Conservation (phyloP, 345 rosid genomes). For the Punica granatum region DNA sequence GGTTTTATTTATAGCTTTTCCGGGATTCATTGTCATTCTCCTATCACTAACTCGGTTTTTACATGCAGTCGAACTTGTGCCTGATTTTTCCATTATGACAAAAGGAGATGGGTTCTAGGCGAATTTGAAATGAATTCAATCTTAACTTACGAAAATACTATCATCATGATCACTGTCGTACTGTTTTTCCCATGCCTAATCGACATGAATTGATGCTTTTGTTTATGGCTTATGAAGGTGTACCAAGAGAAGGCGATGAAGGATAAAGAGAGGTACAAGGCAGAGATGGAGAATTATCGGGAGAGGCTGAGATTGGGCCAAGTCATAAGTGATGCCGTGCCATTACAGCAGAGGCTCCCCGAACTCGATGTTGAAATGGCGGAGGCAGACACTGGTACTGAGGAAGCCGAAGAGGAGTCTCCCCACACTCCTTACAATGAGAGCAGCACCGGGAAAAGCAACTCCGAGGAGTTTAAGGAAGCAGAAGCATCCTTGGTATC, state of each 20-base stretch:
- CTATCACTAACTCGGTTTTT: not conserved
- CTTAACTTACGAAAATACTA: not conserved
- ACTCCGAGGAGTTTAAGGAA: not conserved
- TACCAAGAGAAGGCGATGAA: constrained; percentile 72
- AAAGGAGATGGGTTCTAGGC: too few relatives aligned
- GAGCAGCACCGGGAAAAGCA: constrained; percentile 2
- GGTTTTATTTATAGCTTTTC: not conserved
- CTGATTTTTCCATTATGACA: too few relatives aligned
- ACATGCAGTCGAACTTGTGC: too few relatives aligned
- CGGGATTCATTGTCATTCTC: not conserved
- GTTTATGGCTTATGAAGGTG: constrained; percentile 30
- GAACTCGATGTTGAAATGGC: constrained; percentile 19
- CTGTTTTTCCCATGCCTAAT: not conserved
- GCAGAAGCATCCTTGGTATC: not conserved
- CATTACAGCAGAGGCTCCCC: constrained; percentile 63
- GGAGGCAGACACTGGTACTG: constrained; percentile 4
- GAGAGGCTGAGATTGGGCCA: constrained; percentile 56
- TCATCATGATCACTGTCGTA: too few relatives aligned
- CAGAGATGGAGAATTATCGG: constrained; percentile 79
- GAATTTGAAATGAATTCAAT: not conserved
- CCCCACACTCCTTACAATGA: not conserved
- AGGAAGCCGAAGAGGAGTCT: constrained; percentile 7
- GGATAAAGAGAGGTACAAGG: constrained; percentile 85
- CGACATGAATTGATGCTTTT: not conserved
- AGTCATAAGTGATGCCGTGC: constrained; percentile 56